Conservation (phyloP, 306 rosid genomes). For the Malus fusca region DNA sequence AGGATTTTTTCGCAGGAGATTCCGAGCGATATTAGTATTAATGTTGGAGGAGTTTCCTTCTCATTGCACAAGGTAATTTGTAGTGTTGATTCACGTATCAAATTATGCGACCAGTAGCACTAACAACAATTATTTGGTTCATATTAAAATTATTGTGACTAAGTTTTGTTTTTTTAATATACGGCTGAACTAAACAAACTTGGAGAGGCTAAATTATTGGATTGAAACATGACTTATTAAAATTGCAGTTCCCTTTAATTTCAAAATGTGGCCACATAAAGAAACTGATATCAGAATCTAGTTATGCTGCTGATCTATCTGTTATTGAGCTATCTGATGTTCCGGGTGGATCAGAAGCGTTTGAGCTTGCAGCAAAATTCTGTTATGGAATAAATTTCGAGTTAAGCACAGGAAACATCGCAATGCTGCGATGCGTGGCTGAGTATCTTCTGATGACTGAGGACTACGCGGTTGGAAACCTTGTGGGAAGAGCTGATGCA, state of each 20-base stretch:
- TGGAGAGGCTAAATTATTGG: neutral
- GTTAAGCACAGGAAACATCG: conserved; percentile 67
- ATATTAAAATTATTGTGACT: neutral
- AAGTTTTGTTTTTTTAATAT: neutral
- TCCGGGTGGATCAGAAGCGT: conserved; percentile 93
- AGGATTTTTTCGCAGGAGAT: conserved; percentile 97
- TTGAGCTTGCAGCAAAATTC: conserved; percentile 89
- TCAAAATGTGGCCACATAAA: conserved; percentile 76
- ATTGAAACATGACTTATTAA: neutral
- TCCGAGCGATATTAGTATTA: conserved; percentile 79
- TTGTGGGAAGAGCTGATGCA: conserved; percentile 68
- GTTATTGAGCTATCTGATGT: conserved; percentile 47
- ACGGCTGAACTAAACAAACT: neutral
- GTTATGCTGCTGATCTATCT: conserved; percentile 48
- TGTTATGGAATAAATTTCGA: conserved; percentile 95
- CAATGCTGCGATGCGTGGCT: conserved; percentile 69
- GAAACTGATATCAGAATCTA: conserved; percentile 74
- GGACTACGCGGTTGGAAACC: conserved; percentile 68
- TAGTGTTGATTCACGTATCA: conserved; percentile 11
- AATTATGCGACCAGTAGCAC: neutral
- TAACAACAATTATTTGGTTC: neutral
- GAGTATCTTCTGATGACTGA: conserved; percentile 97
- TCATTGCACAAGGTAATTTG: conserved; percentile 80
- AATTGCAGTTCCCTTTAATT: conserved; percentile 79
- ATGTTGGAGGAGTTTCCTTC: conserved; percentile 71